phyloP scores from a whole-genome alignment of 345 rosid genomes.

The Eucalyptus pauciflora region DNA sequence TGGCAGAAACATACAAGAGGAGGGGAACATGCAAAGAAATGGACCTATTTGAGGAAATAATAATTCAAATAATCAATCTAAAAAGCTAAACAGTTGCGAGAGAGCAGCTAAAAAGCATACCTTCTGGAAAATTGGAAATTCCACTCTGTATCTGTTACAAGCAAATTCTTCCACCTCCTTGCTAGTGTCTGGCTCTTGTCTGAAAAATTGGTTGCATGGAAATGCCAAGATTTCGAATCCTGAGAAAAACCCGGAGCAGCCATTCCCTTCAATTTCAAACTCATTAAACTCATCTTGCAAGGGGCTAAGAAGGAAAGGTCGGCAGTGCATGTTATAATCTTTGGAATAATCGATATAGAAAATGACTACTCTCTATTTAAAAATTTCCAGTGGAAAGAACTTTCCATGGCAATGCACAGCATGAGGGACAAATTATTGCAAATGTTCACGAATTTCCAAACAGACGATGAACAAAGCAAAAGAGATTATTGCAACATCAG shows the following conservation, averaged over 20 bases:
- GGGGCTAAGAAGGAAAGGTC: not conserved
- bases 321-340: not conserved
- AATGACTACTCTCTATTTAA: not conserved
- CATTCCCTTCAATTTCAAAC: not conserved
- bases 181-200: slow-evolving; percentile 76
- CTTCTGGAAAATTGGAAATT: slow-evolving; percentile 81
- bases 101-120: slow-evolving; percentile 5
- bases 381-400: not conserved
- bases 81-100: not conserved
- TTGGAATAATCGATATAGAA: not conserved
- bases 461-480: not conserved
- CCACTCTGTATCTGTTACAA: slow-evolving; percentile 72
- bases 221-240: slow-evolving; percentile 85
- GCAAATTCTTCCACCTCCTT: slow-evolving; percentile 69
- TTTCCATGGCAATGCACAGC: not conserved
- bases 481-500: not conserved
- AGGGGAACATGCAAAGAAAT: not conserved
- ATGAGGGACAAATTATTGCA: not conserved
- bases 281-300: not conserved
- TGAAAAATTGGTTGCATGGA: slow-evolving; percentile 86
- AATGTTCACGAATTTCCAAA: not conserved
- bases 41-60: not conserved
- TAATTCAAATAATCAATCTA: not conserved
- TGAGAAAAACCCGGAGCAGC: slow-evolving; percentile 4
- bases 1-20: not conserved